Evolutionary conservation across 495 filamentous ascomycete genomes (phyloP).

Genomic region (Talaromyces ruber): DNA sequence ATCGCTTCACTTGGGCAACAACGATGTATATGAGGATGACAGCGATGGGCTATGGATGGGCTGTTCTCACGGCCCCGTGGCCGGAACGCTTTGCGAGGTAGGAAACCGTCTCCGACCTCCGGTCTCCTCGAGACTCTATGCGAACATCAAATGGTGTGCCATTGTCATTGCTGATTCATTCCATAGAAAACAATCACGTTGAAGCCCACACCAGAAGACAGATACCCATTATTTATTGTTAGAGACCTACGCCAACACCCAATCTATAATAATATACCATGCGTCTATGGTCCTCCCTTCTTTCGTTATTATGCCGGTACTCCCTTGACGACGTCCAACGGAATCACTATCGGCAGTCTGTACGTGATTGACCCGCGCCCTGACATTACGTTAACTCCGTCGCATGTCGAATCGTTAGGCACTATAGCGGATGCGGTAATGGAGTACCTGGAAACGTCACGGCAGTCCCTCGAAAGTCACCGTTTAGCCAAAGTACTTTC

Average conservation of each 20-base stretch:
- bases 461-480: conserved; percentile 47
- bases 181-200: conserved; percentile 22
- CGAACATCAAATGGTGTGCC: not conserved
- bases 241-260: conserved; percentile 30
- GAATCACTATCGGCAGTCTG: conserved; percentile 63
- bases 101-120: too few species aligned
- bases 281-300: conserved; percentile 29
- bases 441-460: conserved; percentile 51
- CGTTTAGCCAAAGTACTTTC: conserved; percentile 50
- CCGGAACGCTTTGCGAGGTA: conserved; percentile 14
- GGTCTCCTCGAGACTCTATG: too few species aligned
- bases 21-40: conserved; percentile 16
- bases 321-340: conserved; percentile 52
- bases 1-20: conserved; percentile 24
- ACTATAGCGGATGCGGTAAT: conserved; percentile 49
- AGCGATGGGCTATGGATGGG: conserved; percentile 40
- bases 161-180: not conserved
- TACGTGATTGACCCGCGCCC: conserved; percentile 51
- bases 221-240: conserved; percentile 26
- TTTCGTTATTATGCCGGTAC: conserved; percentile 43
- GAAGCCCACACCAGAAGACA: conserved; percentile 23
- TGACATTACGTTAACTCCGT: conserved; percentile 20
- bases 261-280: conserved; percentile 30
- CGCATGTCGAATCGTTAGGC: conserved; percentile 32
- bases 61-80: conserved; percentile 29